Base-by-base conservation (phyloP, 2,329 filamentous ascomycete genomes). In the Arachnomyces sp. region DNA sequence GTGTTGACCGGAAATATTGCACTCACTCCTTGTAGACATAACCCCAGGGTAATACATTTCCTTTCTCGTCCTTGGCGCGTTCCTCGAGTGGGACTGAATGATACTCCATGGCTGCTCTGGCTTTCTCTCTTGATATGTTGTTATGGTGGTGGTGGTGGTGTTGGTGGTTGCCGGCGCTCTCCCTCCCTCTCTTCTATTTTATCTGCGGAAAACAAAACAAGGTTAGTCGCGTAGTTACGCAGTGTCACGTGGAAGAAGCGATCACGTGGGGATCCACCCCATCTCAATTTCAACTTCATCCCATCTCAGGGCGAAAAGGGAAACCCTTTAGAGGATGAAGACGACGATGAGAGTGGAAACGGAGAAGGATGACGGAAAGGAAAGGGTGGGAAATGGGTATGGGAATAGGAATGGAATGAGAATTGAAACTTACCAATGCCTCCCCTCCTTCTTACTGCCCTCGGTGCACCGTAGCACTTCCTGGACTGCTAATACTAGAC, bases 1-100 rank as follows among this genome's bases (percentile, higher is more conserved):
- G 7, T 25, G 20, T 25, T 25, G 5, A 25, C 9, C 5, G 20
- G 16, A 35, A 14, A 25, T 32, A 15, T 12, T 31, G 30, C 12
- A 66, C 73, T 64, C 59, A 78, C 74, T 78, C 74, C 58, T 74
- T 73, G 53, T 72, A 77, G 47, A 79, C 71, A 56, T 76, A 77
- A 12, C 67, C 76, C 76, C 76, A 81, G n/a, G 78, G 77, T 36
- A 82, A 55, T 39, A 68, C 64, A 50, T 74, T 72, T 36, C 77
- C 77, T 36, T 72, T 71, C 39, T 72, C 69, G 53, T 80, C 76
- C 52, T 69, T 66, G 25, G 74, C 76, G 52, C 76, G 73, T 59
- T 81, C 78, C 49, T 75, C 70, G 39, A 74, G 74, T 28, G 77
- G 76, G 8, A 82, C 77, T 25, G 74, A 75, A 58, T 82, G 77